Evolutionary conservation across 2,329 filamentous ascomycete genomes (phyloP).

Genomic region (Talaromyces amestolkiae): DNA sequence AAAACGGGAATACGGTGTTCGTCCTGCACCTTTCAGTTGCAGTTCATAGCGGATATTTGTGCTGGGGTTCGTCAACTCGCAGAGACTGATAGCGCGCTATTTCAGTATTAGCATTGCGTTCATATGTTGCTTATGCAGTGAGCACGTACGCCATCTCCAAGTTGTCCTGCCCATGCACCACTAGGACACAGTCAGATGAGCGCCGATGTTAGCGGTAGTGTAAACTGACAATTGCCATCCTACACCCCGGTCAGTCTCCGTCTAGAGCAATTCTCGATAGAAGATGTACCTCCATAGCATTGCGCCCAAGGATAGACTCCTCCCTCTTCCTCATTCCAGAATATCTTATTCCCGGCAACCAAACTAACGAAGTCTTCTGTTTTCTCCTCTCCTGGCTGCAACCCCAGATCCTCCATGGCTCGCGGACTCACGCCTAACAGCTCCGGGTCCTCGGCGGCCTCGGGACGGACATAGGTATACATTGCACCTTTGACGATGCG

Average conservation of each 20-base stretch:
- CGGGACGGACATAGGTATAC: slow-evolving; percentile 88
- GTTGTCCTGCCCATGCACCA: slow-evolving; percentile 91
- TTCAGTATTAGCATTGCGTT: slow-evolving; percentile 8
- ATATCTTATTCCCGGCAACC: slow-evolving; percentile 77
- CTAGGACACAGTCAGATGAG: slow-evolving; percentile 25
- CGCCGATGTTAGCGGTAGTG: background rate
- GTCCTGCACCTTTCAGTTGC: slow-evolving; percentile 89
- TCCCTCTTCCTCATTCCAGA: slow-evolving; percentile 69
- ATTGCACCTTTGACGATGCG: slow-evolving; percentile 80
- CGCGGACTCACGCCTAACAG: slow-evolving; percentile 76
- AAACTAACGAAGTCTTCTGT: slow-evolving; percentile 73
- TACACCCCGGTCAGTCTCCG: slow-evolving; percentile 21
- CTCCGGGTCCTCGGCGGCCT: slow-evolving; percentile 68
- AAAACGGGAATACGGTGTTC: slow-evolving; percentile 93
- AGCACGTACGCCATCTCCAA: slow-evolving; percentile 70
- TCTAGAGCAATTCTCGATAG: background rate
- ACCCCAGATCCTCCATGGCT: slow-evolving; percentile 77
- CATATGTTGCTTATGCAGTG: background rate
- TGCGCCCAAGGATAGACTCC: slow-evolving; percentile 98
- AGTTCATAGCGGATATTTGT: slow-evolving; percentile 79
- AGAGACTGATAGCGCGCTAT: slow-evolving; percentile 80
- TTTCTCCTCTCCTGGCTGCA: slow-evolving; percentile 65
- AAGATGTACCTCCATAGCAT: slow-evolving; percentile 76
- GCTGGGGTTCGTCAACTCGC: slow-evolving; percentile 75
- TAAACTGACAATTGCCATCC: slow-evolving; percentile 52